Evolutionary conservation across 768 basidiomycete genomes (phyloP).

Genomic region (Tricholoma matsutake): DNA sequence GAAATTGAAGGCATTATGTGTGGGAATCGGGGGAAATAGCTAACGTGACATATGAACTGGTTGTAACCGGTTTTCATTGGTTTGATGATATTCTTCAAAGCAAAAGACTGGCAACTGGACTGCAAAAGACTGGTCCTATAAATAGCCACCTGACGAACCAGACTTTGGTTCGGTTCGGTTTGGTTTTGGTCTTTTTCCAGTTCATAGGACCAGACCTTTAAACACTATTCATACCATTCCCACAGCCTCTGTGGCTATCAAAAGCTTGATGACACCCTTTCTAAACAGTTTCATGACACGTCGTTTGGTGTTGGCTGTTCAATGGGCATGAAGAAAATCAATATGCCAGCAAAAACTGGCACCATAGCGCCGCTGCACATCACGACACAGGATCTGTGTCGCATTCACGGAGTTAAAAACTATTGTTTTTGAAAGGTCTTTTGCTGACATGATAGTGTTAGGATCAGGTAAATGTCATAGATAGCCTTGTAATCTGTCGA

Average conservation of each 20-base stretch:
- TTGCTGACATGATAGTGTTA: neutral
- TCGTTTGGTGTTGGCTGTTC: slow-evolving; percentile 16
- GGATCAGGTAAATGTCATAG: slow-evolving; percentile 5
- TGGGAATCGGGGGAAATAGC: no score
- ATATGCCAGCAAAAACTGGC: slow-evolving; percentile 16
- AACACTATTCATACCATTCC: slow-evolving; percentile 38
- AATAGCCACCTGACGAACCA: no score
- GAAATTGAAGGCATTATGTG: no score
- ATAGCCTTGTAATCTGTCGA: slow-evolving; percentile 17
- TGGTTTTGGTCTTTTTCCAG: no score
- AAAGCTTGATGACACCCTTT: slow-evolving; percentile 21
- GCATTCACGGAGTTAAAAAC: slow-evolving; percentile 20
- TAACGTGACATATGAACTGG: no score
- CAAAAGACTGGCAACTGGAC: no score
- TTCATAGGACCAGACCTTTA: no score
- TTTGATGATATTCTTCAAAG: no score
- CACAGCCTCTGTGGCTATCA: slow-evolving; percentile 33
- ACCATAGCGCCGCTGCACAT: slow-evolving; percentile 3
- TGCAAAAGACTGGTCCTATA: no score
- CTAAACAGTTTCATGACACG: slow-evolving; percentile 25
- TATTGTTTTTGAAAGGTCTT: slow-evolving; percentile 20
- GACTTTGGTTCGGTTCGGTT: no score
- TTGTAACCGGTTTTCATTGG: no score
- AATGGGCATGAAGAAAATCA: slow-evolving; percentile 24
- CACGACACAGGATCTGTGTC: slow-evolving; percentile 12